Conservation (phyloP, 176 grass and related monocot genomes). For the Alopecurus myosuroides region DNA sequence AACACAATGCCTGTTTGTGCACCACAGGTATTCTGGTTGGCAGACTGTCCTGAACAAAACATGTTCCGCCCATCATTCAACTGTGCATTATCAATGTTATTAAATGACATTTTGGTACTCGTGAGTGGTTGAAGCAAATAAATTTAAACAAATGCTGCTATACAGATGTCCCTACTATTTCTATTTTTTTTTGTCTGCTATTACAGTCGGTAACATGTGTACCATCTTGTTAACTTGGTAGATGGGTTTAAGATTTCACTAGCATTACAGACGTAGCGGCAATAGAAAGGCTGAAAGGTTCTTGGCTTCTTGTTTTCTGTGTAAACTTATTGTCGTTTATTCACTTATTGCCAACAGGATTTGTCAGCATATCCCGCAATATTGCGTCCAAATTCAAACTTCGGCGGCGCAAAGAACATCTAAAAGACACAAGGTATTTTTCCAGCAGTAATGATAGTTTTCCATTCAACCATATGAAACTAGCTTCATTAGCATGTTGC, state of each 20-base stretch:
- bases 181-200: neutral
- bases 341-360: conserved; percentile 49
- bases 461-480: neutral
- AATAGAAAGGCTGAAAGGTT: conserved; percentile 7
- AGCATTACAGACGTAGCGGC: neutral
- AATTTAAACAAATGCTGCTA: neutral
- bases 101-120: neutral
- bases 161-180: neutral
- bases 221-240: neutral
- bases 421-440: conserved; percentile 37
- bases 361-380: conserved; percentile 43
- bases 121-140: neutral
- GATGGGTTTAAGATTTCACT: neutral
- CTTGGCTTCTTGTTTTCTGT: neutral
- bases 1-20: conserved; percentile 62
- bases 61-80: neutral
- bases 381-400: conserved; percentile 52
- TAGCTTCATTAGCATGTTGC: neutral
- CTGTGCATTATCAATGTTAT: neutral
- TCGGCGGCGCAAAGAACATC: conserved; percentile 59
- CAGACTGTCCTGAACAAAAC: neutral
- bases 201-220: neutral
- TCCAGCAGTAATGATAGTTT: neutral
- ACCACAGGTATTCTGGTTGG: conserved; percentile 48
- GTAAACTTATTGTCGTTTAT: conserved; percentile 22